Percentiles rank a stretch among this genome's conserved stretches.
Conservation (phyloP, 768 basidiomycete species). For the Mycena rosella region DNA sequence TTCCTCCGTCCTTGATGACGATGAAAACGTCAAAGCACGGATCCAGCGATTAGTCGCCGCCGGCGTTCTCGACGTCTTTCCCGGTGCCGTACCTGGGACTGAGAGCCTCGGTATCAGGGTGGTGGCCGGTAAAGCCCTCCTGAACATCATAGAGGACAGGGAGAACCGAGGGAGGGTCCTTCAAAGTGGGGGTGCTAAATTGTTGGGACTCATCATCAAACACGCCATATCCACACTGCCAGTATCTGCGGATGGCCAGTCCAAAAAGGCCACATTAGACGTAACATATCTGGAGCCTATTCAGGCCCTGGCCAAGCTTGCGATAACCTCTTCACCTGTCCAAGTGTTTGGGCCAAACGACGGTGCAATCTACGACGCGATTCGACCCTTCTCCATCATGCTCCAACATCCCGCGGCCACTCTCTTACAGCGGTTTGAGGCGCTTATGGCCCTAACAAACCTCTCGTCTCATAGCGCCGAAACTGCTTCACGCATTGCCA, state of each 20-base stretch:
- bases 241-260: constrained; percentile 41
- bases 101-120: constrained; percentile 77
- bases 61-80: constrained; percentile 75
- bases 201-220: constrained; percentile 69
- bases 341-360: constrained; percentile 92
- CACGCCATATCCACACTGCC: constrained; percentile 51
- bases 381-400: constrained; percentile 82
- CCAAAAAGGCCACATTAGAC: constrained; percentile 50
- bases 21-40: constrained; percentile 72
- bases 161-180: constrained; percentile 82
- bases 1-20: constrained; percentile 69
- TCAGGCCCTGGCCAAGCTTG: constrained; percentile 92
- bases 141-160: constrained; percentile 83
- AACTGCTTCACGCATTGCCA: constrained; percentile 75
- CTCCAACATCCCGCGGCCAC: constrained; percentile 77
- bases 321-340: constrained; percentile 91
- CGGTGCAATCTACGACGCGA: constrained; percentile 82
- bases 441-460: constrained; percentile 97
- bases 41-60: constrained; percentile 68
- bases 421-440: constrained; percentile 90
- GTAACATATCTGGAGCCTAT: constrained; percentile 69
- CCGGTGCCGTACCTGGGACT: constrained; percentile 63
- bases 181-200: constrained; percentile 83
- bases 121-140: constrained; percentile 69
- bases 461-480: constrained; percentile 82